A percentile compares a stretch with the other conserved stretches of the same genome.
phyloP scores from a whole-genome alignment of 1,139 yeast genomes.

The Debaryomyces psychrophilus region DNA sequence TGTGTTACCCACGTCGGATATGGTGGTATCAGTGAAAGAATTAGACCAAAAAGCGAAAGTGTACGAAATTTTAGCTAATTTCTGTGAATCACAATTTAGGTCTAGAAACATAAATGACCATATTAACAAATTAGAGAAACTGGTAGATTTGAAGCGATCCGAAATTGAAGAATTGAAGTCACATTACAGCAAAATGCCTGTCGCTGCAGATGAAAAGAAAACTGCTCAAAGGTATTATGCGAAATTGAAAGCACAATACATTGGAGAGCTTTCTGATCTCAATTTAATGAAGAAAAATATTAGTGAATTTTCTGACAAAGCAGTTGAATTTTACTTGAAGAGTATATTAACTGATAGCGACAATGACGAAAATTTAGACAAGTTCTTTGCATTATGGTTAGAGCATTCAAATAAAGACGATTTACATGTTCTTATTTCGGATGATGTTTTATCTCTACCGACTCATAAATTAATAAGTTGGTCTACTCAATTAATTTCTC shows the following conservation, averaged over 20 bases:
- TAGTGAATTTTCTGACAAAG: constrained; percentile 51
- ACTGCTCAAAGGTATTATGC: constrained; percentile 54
- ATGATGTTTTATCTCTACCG: constrained; percentile 49
- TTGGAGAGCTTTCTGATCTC: constrained; percentile 54
- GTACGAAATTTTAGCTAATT: constrained; percentile 66
- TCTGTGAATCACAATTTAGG: constrained; percentile 71
- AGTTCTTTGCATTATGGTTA: constrained; percentile 87
- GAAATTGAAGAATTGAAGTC: constrained; percentile 55
- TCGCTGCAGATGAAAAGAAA: constrained; percentile 47
- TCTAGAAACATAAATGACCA: constrained; percentile 48
- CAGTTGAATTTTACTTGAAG: constrained; percentile 63
- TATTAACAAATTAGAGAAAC: constrained; percentile 42
- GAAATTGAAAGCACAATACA: constrained; percentile 50
- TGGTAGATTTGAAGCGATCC: constrained; percentile 38
- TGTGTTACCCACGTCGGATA: constrained; percentile 47
- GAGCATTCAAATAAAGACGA: constrained; percentile 53
- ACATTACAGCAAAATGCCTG: constrained; percentile 42
- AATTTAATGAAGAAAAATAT: constrained; percentile 38
- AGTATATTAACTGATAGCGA: constrained; percentile 51
- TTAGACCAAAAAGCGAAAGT: constrained; percentile 41
- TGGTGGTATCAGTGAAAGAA: constrained; percentile 22
- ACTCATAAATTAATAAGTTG: constrained; percentile 70
- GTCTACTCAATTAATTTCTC: constrained; percentile 81
- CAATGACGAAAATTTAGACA: constrained; percentile 66
- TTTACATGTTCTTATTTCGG: constrained; percentile 36